Percentiles rank a stretch among this genome's conserved stretches.
Evolutionary conservation across 768 basidiomycete species (phyloP).

Genomic region (Boletellus ananas): DNA sequence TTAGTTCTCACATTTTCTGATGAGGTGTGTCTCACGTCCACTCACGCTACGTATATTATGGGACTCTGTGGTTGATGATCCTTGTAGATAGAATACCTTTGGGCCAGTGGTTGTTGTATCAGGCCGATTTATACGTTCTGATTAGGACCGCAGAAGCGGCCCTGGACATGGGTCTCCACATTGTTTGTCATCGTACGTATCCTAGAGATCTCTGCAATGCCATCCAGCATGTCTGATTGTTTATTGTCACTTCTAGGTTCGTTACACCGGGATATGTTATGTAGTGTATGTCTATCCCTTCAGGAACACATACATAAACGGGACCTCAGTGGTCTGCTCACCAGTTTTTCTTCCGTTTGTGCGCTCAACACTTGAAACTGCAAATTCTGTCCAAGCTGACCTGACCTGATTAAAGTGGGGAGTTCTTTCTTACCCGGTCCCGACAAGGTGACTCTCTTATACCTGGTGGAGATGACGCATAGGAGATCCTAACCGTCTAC

Average conservation of each 20-base stretch:
- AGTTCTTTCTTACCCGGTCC: not conserved
- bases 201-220: too few species aligned
- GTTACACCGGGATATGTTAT: not conserved
- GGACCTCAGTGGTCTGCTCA: not conserved
- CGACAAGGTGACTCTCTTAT: not conserved
- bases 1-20: not conserved
- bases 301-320: too few species aligned
- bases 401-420: not conserved
- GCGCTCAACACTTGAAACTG: not conserved
- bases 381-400: not conserved
- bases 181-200: not conserved
- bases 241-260: not conserved
- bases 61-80: not conserved
- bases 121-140: not conserved
- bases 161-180: not conserved
- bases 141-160: not conserved
- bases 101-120: not conserved
- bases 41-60: not conserved
- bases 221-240: not conserved
- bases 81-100: not conserved
- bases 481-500: not conserved
- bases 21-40: not conserved
- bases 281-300: not conserved
- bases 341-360: not conserved
- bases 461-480: not conserved